Conservation (phyloP, 371 early-diverging fungal species). For the Polyrhizophydium stewartii region DNA sequence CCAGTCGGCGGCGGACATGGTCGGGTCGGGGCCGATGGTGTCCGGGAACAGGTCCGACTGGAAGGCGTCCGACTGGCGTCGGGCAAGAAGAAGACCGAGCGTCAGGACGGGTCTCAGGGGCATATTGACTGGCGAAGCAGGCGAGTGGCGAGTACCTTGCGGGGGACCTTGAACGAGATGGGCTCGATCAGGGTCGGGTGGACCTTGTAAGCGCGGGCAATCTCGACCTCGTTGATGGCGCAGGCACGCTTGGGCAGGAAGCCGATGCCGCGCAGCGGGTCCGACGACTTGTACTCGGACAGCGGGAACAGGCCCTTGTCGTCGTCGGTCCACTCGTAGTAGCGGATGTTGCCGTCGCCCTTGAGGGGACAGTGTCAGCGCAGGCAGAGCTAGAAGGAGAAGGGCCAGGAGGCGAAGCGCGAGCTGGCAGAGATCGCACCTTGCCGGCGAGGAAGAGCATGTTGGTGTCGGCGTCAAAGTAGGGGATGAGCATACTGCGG, state of each 20-base stretch:
- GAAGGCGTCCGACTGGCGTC: conserved; percentile 85
- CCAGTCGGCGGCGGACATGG: conserved; percentile 86
- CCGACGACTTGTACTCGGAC: conserved; percentile 83
- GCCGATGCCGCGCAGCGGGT: conserved; percentile 92
- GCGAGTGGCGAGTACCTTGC: too few relatives aligned
- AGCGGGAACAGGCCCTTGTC: conserved; percentile 79
- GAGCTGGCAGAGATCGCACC: conserved; percentile 30
- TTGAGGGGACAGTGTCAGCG: not conserved
- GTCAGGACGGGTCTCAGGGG: not conserved
- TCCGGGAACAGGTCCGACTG: conserved; percentile 94
- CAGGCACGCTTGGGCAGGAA: conserved; percentile 93
- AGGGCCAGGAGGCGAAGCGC: too few relatives aligned
- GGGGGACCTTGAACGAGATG: conserved; percentile 94
- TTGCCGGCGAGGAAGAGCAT: conserved; percentile 96
- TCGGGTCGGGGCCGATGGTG: conserved; percentile 72
- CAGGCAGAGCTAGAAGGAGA: too few relatives aligned
- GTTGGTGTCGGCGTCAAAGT: conserved; percentile 83
- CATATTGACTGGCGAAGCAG: too few relatives aligned
- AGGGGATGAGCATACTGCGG: conserved; percentile 86
- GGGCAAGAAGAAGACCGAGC: not conserved
- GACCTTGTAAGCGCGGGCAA: conserved; percentile 92
- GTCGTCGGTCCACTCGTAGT: conserved; percentile 83
- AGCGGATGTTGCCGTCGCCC: conserved; percentile 97
- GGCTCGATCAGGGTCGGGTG: conserved; percentile 83
- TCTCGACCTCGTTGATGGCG: conserved; percentile 81